Evolutionary conservation across 176 grass and related monocot species (phyloP).

Genomic region (Triticum timopheevii): DNA sequence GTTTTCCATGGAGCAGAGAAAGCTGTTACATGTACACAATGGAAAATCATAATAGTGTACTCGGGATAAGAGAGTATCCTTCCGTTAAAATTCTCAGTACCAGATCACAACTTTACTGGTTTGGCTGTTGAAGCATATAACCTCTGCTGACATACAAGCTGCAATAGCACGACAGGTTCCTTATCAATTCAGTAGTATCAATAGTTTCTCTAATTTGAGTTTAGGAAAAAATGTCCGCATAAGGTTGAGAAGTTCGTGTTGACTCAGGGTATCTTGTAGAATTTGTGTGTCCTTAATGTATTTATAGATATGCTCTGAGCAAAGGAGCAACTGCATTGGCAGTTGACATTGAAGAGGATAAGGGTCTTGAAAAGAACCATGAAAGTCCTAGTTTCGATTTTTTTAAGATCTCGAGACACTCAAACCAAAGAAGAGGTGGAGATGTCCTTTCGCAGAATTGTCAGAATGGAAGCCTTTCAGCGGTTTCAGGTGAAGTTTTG

Average conservation of each 20-base stretch:
- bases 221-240: no score
- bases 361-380: constrained; percentile 27
- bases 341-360: constrained; percentile 62
- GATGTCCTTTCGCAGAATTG: constrained; percentile 35
- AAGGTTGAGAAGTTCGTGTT: not conserved
- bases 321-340: constrained; percentile 68
- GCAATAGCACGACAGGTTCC: not conserved
- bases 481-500: constrained; percentile 28
- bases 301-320: constrained; percentile 82
- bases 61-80: constrained; percentile 99
- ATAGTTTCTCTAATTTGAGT: not conserved
- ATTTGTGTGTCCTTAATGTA: constrained; percentile 55
- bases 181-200: not conserved
- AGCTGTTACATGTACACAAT: constrained; percentile 86
- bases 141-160: not conserved
- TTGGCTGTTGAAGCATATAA: not conserved
- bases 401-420: constrained; percentile 56
- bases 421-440: constrained; percentile 60
- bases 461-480: constrained; percentile 34
- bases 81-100: not conserved
- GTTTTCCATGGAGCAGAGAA: constrained; percentile 91
- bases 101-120: not conserved
- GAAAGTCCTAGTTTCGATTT: constrained; percentile 29
- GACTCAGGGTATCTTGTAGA: not conserved
- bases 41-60: constrained; percentile 98